These are phyloP conservation scores for Fonsecaea nubica DNA, from an alignment of 2,329 filamentous ascomycete species.

Conservation along the genomic window DNA sequence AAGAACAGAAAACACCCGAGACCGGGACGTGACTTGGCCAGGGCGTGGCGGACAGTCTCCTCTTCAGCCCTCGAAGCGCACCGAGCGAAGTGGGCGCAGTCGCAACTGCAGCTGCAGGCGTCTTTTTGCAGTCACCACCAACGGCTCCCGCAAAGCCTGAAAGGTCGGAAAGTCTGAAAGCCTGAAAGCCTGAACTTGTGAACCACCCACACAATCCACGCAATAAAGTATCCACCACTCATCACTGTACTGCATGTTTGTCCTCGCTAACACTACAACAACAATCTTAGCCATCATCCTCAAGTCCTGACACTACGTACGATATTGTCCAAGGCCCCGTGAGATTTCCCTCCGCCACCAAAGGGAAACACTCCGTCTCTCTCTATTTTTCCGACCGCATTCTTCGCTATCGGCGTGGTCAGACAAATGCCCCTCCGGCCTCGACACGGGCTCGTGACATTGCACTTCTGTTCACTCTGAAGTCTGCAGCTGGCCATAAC, in stretches of 20 bases:
- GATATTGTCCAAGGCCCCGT: constrained; percentile 12
- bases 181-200: background rate
- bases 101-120: constrained; percentile 1
- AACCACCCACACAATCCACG: constrained; percentile 6
- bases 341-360: constrained; percentile 6
- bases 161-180: background rate
- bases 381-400: constrained; percentile 21
- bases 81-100: constrained; percentile 13
- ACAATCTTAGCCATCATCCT: constrained; percentile 20
- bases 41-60: background rate
- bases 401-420: constrained; percentile 22
- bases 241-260: constrained; percentile 20
- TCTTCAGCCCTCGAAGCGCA: background rate
- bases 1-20: constrained; percentile 1
- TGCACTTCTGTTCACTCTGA: constrained; percentile 23
- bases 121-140: constrained; percentile 4
- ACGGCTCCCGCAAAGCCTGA: background rate
- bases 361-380: background rate
- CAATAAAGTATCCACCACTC: constrained; percentile 8
- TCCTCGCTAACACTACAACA: constrained; percentile 23
- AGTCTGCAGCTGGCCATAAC: constrained; percentile 14
- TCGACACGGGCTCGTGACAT: constrained; percentile 30
- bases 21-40: background rate
- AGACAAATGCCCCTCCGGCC: constrained; percentile 32
- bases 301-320: constrained; percentile 20